Conservation (phyloP, 345 rosid genomes). For the Nasturtium officinale region DNA sequence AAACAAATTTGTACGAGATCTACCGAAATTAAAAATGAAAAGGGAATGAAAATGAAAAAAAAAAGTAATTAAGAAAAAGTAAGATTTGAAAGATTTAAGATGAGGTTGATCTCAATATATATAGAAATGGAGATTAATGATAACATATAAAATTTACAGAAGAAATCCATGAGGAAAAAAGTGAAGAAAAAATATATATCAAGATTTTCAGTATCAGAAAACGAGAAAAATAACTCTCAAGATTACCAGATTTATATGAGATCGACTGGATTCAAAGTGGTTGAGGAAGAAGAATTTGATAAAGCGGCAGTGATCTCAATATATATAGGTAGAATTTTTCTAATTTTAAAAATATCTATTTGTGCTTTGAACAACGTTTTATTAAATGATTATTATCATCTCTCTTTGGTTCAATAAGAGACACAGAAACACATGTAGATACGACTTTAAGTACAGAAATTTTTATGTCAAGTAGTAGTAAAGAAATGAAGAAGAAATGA, state of each 20-base stretch:
- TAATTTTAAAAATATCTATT: background rate
- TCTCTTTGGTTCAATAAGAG: constrained; percentile 34
- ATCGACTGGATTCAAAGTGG: constrained; percentile 11
- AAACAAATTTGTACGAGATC: constrained; percentile 6
- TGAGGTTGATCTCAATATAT: background rate
- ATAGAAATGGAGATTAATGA: background rate
- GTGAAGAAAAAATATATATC: background rate
- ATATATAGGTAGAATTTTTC: constrained; percentile 11
- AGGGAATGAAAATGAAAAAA: background rate
- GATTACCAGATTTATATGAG: constrained; percentile 24
- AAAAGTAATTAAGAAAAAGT: background rate
- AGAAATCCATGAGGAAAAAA: background rate
- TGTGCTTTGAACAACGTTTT: constrained; percentile 17
- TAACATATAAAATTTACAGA: background rate
- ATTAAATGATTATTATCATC: background rate
- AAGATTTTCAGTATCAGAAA: background rate
- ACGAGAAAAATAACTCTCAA: background rate
- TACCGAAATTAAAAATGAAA: background rate
- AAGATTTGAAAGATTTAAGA: background rate
- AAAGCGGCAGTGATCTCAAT: constrained; percentile 27
- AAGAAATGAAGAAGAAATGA: constrained; percentile 36
- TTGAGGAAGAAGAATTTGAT: constrained; percentile 25
- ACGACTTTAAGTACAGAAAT: constrained; percentile 44
- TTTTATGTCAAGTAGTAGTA: constrained; percentile 42
- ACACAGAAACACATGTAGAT: constrained; percentile 48